Base-by-base conservation (phyloP, 2,329 filamentous ascomycete genomes). In the Cercospora citrullina region DNA sequence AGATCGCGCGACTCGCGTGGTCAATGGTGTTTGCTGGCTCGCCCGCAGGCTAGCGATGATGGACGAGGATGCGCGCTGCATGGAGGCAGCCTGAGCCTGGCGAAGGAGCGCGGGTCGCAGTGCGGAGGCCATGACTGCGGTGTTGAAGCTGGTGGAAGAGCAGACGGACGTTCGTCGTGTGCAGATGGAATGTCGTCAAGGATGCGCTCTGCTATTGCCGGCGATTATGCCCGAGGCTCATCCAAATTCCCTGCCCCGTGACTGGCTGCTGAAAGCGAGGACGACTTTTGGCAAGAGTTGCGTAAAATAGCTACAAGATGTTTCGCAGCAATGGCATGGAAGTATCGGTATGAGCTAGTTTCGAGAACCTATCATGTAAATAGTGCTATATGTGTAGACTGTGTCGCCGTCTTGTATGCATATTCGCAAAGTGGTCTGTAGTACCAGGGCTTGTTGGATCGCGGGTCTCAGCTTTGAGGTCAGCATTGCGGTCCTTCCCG, bases 1-100 rank as follows among this genome's bases (percentile, higher is more conserved):
- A 73, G 93, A 90, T 80, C 89, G 79, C 74, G 76, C 81, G 78
- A 72, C 65, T 71, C 80, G 75, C 75, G 79, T 80, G 62, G 79
- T 77, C 75, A 84, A 73, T 62, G 73, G 72, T 65, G 77, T 77
- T 71, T 70, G 73, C 61, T 68, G 73, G 68, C 72, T 72, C 53
- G 70, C 64, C 69, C 77, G 76, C 74, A 78, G 77, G 72, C 77
- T 75, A 67, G 80, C 78, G 45, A 74, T 63, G 69, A 68, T 62
- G 63, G 76, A 74, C 73, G 74, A 67, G 75, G 73, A 72, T 66
- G 79, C 75, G 74, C 83, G 83, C 76, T 80, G 80, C 65, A 80
- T 68, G 62, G 74, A 69, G n/a, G 74, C 68, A 58, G 77, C 72
- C 74, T 80, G 80, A 67, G 80, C 79, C 74, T 84, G 84, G 74